phyloP scores from a whole-genome alignment of 768 basidiomycete species.

The Rhizopogon sp. region DNA sequence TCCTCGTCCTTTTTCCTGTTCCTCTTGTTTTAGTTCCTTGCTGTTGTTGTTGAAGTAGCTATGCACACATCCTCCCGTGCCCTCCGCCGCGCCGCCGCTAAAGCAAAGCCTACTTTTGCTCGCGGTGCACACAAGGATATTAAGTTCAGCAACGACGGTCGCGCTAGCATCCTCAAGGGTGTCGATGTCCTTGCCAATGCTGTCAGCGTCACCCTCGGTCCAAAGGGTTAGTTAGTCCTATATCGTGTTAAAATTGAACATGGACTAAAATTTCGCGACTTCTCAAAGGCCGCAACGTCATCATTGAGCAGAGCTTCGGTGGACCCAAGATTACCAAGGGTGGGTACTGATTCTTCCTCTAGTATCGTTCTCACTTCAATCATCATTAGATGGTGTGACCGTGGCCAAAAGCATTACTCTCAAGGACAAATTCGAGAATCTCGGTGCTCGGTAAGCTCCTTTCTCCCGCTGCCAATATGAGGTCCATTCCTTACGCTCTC shows the following conservation, averaged over 20 bases:
- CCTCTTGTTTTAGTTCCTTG: slow-evolving; percentile 8
- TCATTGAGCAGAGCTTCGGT: slow-evolving; percentile 91
- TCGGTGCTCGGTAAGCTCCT: slow-evolving; percentile 81
- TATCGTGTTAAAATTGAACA: slow-evolving; percentile 4
- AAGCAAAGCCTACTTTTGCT: slow-evolving; percentile 46
- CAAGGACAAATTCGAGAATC: slow-evolving; percentile 98
- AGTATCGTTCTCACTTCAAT: background rate
- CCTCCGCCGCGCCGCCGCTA: slow-evolving; percentile 61
- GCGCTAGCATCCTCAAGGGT: slow-evolving; percentile 90
- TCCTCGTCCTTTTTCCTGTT: slow-evolving; percentile 5
- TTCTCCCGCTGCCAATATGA: background rate
- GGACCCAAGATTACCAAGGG: slow-evolving; percentile 96
- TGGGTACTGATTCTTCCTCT: slow-evolving; percentile 27
- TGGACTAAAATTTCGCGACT: background rate
- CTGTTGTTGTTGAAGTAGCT: slow-evolving; percentile 6
- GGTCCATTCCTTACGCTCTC: slow-evolving; percentile 2
- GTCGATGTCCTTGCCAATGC: slow-evolving; percentile 97
- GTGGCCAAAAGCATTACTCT: slow-evolving; percentile 93
- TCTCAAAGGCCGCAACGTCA: slow-evolving; percentile 83
- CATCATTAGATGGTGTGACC: slow-evolving; percentile 83
- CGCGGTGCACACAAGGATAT: slow-evolving; percentile 94
- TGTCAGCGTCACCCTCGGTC: slow-evolving; percentile 93
- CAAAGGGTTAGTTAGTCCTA: slow-evolving; percentile 71
- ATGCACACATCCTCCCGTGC: slow-evolving; percentile 75
- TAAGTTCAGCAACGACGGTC: slow-evolving; percentile 92